Conservation (phyloP, 164 flowering plant species). For the Stephania japonica region DNA sequence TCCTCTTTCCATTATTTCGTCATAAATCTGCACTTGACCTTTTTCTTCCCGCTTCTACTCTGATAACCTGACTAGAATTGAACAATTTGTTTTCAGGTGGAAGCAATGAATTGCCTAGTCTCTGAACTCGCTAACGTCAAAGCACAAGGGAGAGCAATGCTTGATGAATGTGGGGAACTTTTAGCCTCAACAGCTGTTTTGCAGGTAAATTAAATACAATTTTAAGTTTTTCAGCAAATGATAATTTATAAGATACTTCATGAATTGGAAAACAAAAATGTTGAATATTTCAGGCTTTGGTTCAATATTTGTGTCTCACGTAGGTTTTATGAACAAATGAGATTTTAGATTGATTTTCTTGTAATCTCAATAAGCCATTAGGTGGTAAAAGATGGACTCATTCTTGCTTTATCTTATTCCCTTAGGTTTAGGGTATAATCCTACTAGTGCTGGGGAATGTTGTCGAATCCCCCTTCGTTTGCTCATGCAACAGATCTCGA, state of each 20-base stretch:
- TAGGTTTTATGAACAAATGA: not conserved
- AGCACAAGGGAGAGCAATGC: slow-evolving; percentile 55
- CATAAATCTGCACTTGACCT: not conserved
- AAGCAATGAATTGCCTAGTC: slow-evolving; percentile 43
- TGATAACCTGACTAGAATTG: not conserved
- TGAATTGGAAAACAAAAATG: not conserved
- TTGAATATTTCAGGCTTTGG: not conserved
- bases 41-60: not conserved
- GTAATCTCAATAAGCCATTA: not conserved
- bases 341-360: not conserved
- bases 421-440: too few species aligned
- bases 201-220: slow-evolving; percentile 45
- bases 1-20: not conserved
- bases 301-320: not conserved
- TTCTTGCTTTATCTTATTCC: not conserved
- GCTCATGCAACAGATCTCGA: not conserved
- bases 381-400: not conserved
- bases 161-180: slow-evolving; percentile 58
- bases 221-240: not conserved
- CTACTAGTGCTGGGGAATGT: not conserved
- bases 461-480: not conserved
- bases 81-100: slow-evolving; percentile 40
- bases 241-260: not conserved
- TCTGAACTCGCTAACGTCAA: slow-evolving; percentile 69
- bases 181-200: slow-evolving; percentile 54